Percentiles rank a stretch among this genome's conserved stretches.
These are phyloP conservation scores for Ceratobasidium sp. DNA, from an alignment of 1,284 basidiomycete species.

Conservation along the genomic window DNA sequence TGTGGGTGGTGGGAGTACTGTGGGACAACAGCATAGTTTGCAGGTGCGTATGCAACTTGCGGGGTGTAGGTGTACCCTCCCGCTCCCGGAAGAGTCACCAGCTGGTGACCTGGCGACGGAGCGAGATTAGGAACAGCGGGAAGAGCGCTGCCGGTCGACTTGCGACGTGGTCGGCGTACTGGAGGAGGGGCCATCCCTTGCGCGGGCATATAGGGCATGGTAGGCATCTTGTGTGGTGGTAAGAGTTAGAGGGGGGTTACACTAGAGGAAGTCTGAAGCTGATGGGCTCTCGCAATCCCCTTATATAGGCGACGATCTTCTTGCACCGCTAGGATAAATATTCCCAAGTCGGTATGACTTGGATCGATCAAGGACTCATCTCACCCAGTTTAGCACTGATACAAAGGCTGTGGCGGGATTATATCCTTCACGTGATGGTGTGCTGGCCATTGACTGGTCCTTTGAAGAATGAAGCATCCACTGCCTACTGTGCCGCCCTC, in stretches of 20 bases:
- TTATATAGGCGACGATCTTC: constrained; percentile 6
- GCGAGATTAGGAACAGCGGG: neutral
- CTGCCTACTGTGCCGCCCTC: neutral
- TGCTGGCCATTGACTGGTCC: neutral
- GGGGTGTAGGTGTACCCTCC: neutral
- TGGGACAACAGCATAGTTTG: neutral
- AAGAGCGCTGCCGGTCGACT: constrained; percentile 13
- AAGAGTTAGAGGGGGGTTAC: neutral
- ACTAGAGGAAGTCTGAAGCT: neutral
- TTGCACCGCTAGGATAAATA: neutral
- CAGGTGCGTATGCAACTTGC: neutral
- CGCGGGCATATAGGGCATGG: constrained; percentile 16
- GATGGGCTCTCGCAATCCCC: neutral
- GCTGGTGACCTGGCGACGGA: neutral
- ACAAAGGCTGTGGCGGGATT: neutral
- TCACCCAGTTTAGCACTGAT: neutral
- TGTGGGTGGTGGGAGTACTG: neutral
- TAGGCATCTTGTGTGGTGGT: constrained; percentile 4
- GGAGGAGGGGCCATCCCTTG: constrained; percentile 3
- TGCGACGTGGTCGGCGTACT: constrained; percentile 15
- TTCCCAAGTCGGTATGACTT: neutral
- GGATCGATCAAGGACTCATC: constrained; percentile 3
- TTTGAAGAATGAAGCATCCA: neutral
- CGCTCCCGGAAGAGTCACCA: neutral
- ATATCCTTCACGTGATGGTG: neutral